Evolutionary conservation across 192 early-diverging fungal genomes (phyloP), one percentile per base, ranked within the genome.

Genomic region (Ambispora gerdemannii): DNA sequence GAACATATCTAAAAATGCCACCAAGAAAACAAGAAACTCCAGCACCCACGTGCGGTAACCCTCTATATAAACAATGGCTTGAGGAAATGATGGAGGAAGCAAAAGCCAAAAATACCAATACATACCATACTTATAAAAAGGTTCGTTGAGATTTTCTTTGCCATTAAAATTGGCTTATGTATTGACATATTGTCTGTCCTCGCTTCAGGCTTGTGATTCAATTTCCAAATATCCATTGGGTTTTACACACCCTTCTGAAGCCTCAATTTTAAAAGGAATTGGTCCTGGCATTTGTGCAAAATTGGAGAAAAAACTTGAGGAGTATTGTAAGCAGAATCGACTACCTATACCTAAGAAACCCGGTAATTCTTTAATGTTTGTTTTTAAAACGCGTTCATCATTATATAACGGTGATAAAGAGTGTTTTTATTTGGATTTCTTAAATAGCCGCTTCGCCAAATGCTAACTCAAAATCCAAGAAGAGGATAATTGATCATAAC

Each of bases 1-100:
- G n/a, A n/a, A n/a, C n/a, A n/a, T n/a, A n/a, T n/a, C n/a, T 43
- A 43, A 43, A 43, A 43, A 43, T 43, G 38, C 38, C 38, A 15
- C 38, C 38, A 43, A 43, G 15, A 43, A 43, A 15, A 43, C 6
- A 43, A 10, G 6, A 43, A 6, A 43, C 38, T 43, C 38, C 24
- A 24, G 1, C 55, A 22, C 55, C 59, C 6, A 22, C 33, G 17
- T 90, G 90, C 72, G 89, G 85, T 15, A 92, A 92, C 72, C 89
- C 89, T 6, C 67, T 91, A 24, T 85, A 82, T 35, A 68, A 84
- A 36, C 69, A 83, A 67, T 92, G 90, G 90, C 72, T 91, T 4
- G 74, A 72, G n/a, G 87, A 90, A 67, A 89, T 87, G 89, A 81
- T 86, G 78, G 80, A 84, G 19, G 70, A 80, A 17, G 86, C 86